A percentile compares a stretch with the other conserved stretches of the same genome.
Conservation (phyloP, 75 land plant genomes). For the Azolla pinnata region DNA sequence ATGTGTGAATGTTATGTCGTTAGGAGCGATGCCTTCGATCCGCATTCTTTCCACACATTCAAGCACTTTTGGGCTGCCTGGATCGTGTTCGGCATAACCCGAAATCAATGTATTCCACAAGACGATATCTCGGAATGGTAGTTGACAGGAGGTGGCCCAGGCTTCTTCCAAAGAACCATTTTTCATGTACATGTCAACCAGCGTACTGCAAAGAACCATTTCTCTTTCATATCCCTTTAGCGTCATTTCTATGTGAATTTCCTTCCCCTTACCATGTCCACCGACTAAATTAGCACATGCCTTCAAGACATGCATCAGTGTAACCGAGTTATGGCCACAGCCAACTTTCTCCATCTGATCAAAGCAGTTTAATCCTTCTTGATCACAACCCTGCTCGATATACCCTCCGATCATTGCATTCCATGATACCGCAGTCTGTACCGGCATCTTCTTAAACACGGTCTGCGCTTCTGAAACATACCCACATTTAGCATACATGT, state of each 20-base stretch:
- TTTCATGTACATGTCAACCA: constrained; percentile 21
- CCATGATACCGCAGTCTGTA: constrained; percentile 40
- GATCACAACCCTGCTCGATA: constrained; percentile 20
- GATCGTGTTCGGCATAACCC: constrained; percentile 31
- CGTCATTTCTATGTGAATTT: constrained; percentile 14
- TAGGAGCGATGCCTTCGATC: constrained; percentile 26
- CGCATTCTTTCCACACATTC: constrained; percentile 31
- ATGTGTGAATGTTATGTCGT: constrained; percentile 23
- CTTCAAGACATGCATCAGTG: constrained; percentile 33
- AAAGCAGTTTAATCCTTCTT: constrained; percentile 35
- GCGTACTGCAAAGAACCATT: constrained; percentile 11
- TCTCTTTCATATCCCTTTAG: constrained; percentile 15
- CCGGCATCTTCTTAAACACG: constrained; percentile 18
- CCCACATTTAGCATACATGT: constrained; percentile 44
- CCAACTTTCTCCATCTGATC: constrained; percentile 21
- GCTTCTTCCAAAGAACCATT: constrained; percentile 16
- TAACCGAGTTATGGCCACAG: constrained; percentile 32
- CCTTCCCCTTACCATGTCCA: constrained; percentile 10
- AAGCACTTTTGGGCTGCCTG: constrained; percentile 21
- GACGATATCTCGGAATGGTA: constrained; percentile 19
- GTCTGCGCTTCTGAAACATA: constrained; percentile 19
- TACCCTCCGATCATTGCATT: constrained; percentile 38
- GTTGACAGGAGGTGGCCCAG: neutral
- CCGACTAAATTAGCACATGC: constrained; percentile 32
- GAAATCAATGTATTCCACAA: constrained; percentile 38